Conservation (phyloP, 352 stramenopile genomes). For the Phytophthora chlamydospora region DNA sequence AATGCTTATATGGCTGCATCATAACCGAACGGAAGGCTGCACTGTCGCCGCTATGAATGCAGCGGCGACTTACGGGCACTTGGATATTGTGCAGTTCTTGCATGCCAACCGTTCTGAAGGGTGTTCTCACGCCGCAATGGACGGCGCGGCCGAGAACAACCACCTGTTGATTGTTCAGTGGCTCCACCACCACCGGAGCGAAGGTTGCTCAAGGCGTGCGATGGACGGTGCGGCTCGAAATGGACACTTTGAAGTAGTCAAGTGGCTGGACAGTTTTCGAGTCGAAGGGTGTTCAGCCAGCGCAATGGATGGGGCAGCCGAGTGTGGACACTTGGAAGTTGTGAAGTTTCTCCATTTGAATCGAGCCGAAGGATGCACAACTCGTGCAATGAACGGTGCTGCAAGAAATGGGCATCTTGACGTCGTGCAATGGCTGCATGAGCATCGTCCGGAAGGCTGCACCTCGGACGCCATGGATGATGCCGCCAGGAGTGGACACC, state of each 20-base stretch:
- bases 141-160: slow-evolving; percentile 39
- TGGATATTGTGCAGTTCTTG: slow-evolving; percentile 42
- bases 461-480: slow-evolving; percentile 42
- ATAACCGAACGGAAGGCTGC: slow-evolving; percentile 32
- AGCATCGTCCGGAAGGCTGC: slow-evolving; percentile 38
- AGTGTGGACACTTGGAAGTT: slow-evolving; percentile 31
- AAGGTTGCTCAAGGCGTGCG: slow-evolving; percentile 38
- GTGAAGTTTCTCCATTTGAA: slow-evolving; percentile 31
- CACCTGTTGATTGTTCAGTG: slow-evolving; percentile 41
- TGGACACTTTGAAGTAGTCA: slow-evolving; percentile 33
- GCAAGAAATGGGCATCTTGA: slow-evolving; percentile 34
- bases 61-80: slow-evolving; percentile 33
- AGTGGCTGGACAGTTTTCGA: slow-evolving; percentile 36
- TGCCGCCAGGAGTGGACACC: slow-evolving; percentile 29
- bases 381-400: slow-evolving; percentile 42
- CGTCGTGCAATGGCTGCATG: slow-evolving; percentile 38
- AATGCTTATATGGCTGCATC: slow-evolving; percentile 38
- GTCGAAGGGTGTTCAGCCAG: slow-evolving; percentile 31
- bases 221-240: slow-evolving; percentile 34
- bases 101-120: slow-evolving; percentile 38
- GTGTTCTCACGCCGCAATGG: slow-evolving; percentile 40
- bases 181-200: slow-evolving; percentile 35
- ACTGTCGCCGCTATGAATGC: slow-evolving; percentile 35
- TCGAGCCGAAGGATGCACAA: slow-evolving; percentile 28
- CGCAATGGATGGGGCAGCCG: slow-evolving; percentile 41